A percentile compares a stretch with the other conserved stretches of the same genome.
Conservation (phyloP, 306 rosid species). For the Adenanthera pavonina region DNA sequence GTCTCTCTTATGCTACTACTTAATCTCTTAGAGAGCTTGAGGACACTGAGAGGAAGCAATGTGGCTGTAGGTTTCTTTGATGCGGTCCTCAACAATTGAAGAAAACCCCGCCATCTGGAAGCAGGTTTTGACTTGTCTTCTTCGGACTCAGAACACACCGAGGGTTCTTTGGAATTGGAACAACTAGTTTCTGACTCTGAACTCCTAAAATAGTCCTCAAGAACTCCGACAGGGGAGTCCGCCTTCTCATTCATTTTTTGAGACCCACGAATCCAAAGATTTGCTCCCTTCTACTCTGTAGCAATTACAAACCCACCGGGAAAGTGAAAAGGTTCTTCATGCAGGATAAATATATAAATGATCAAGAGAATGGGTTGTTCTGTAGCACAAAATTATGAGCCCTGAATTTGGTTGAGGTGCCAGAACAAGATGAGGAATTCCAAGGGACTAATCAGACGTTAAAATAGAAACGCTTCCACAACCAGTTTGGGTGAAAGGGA, state of each 20-base stretch:
- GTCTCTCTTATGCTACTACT: slow-evolving; percentile 74
- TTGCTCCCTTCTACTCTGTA: neutral
- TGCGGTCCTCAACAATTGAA: slow-evolving; percentile 54
- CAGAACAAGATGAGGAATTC: slow-evolving; percentile 32
- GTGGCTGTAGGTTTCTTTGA: slow-evolving; percentile 59
- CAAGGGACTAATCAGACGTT: slow-evolving; percentile 21
- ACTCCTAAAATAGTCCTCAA: slow-evolving; percentile 86
- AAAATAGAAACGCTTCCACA: neutral
- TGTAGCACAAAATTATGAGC: neutral
- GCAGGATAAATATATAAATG: slow-evolving; percentile 26
- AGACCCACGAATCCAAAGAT: neutral
- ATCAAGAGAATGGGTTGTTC: slow-evolving; percentile 26
- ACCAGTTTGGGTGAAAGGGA: neutral
- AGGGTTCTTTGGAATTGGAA: slow-evolving; percentile 65
- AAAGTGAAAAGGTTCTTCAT: slow-evolving; percentile 36
- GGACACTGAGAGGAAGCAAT: slow-evolving; percentile 60
- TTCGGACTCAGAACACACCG: slow-evolving; percentile 39
- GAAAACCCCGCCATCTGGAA: slow-evolving; percentile 63
- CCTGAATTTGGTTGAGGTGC: slow-evolving; percentile 18
- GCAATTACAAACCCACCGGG: slow-evolving; percentile 36
- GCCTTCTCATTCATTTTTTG: slow-evolving; percentile 69
- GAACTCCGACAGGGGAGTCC: slow-evolving; percentile 78
- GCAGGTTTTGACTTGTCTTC: slow-evolving; percentile 48
- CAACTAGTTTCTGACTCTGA: slow-evolving; percentile 81
- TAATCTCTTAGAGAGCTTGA: slow-evolving; percentile 66